Evolutionary conservation across 1,284 basidiomycete genomes (phyloP).

Genomic region (Wallemia hederae): DNA sequence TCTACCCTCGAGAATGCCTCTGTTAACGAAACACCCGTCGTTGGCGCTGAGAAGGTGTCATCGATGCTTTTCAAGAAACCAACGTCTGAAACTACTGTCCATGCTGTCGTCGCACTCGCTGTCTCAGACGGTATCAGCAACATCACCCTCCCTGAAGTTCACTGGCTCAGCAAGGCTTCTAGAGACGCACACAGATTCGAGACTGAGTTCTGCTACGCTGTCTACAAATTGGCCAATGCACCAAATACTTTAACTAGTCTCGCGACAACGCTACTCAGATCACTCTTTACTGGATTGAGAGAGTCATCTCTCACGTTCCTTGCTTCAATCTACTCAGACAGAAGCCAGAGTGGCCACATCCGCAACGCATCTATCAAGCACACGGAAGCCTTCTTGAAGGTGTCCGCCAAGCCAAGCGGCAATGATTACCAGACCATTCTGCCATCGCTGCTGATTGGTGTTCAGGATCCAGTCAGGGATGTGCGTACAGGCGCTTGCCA

Average conservation of each 20-base stretch:
- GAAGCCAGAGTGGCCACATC: constrained; percentile 14
- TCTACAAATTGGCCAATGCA: constrained; percentile 34
- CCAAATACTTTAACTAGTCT: constrained; percentile 20
- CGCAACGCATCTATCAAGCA: constrained; percentile 50
- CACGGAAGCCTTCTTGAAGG: constrained; percentile 28
- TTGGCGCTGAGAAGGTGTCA: background rate
- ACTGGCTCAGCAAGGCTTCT: background rate
- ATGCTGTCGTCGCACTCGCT: background rate
- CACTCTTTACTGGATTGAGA: constrained; percentile 36
- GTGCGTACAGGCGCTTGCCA: constrained; percentile 34
- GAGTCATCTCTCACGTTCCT: constrained; percentile 56
- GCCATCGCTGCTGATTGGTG: constrained; percentile 38
- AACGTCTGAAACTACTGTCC: background rate
- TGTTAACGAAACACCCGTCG: background rate
- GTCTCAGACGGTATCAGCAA: background rate
- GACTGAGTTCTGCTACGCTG: background rate
- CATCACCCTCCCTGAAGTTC: background rate
- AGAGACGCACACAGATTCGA: background rate
- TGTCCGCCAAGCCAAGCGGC: constrained; percentile 20
- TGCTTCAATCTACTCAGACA: constrained; percentile 30
- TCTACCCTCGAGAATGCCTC: background rate
- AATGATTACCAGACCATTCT: constrained; percentile 58
- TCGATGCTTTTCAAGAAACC: background rate
- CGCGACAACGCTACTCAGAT: constrained; percentile 28
- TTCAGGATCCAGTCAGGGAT: constrained; percentile 25